Conservation (phyloP, 345 rosid species). For the Pistacia vera region DNA sequence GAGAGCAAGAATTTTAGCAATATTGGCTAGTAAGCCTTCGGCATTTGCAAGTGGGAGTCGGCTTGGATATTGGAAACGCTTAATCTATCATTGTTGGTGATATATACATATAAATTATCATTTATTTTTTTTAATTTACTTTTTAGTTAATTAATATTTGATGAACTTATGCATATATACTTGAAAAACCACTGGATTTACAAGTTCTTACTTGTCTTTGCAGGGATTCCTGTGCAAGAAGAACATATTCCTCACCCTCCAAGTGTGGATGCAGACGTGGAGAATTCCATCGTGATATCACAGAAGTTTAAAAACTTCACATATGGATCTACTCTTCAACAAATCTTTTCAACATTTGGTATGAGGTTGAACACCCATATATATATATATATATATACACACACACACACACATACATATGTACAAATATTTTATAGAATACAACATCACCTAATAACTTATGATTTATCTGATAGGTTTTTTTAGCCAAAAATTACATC, state of each 20-base stretch:
- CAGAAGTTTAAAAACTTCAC: not conserved
- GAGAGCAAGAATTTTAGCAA: not conserved
- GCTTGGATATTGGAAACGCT: constrained; percentile 7
- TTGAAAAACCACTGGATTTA: too few species aligned
- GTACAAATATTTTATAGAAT: too few species aligned
- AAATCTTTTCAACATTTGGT: too few species aligned
- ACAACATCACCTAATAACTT: too few species aligned
- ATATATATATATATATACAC: too few species aligned
- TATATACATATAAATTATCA: too few species aligned
- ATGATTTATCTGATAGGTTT: too few species aligned
- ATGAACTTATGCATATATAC: too few species aligned
- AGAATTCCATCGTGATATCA: not conserved
- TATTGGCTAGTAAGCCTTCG: not conserved
- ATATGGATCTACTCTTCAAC: too few species aligned
- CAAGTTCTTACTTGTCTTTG: not conserved
- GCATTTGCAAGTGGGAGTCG: constrained; percentile 5
- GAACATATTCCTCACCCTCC: not conserved
- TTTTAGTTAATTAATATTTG: not conserved
- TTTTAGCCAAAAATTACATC: too few species aligned
- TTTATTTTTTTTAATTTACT: not conserved
- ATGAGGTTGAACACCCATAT: too few species aligned
- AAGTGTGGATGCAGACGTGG: not conserved
- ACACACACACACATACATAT: too few species aligned
- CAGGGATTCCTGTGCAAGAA: not conserved
- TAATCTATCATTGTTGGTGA: not conserved